Conservation (phyloP, 495 filamentous ascomycete genomes). For the Thozetella sp. region DNA sequence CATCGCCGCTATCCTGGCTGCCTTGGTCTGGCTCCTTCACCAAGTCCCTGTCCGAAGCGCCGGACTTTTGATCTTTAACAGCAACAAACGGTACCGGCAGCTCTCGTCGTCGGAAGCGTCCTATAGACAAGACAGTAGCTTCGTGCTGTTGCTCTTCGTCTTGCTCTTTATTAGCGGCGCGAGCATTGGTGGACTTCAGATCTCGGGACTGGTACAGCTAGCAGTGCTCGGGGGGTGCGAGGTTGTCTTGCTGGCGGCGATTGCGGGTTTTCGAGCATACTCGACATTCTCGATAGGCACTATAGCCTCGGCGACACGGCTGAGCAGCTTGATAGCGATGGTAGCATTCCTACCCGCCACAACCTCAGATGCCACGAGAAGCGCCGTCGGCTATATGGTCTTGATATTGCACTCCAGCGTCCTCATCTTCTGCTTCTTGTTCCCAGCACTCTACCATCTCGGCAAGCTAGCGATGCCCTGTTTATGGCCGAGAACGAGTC, state of each 20-base stretch:
- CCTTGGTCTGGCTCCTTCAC: constrained; percentile 61
- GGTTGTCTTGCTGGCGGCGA: constrained; percentile 66
- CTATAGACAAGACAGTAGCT: constrained; percentile 59
- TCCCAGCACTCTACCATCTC: constrained; percentile 55
- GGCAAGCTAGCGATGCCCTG: background rate
- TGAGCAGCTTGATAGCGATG: constrained; percentile 64
- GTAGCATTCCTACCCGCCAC: constrained; percentile 71
- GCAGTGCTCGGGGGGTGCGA: constrained; percentile 77
- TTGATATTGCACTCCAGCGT: constrained; percentile 71
- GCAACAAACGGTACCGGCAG: constrained; percentile 67
- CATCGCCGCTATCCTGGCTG: constrained; percentile 57
- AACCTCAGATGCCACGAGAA: constrained; percentile 59
- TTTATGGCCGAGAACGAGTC: background rate
- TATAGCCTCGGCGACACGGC: constrained; percentile 64
- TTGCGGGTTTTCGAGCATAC: constrained; percentile 73
- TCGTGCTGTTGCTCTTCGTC: constrained; percentile 69
- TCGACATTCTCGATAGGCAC: constrained; percentile 70
- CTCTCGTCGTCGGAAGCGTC: constrained; percentile 74
- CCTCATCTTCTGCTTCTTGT: constrained; percentile 75
- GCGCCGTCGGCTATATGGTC: constrained; percentile 76
- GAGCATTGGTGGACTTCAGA: constrained; percentile 75
- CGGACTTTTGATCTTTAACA: constrained; percentile 72
- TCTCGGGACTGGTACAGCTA: constrained; percentile 75
- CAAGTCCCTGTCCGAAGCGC: constrained; percentile 67
- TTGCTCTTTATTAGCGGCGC: constrained; percentile 68